These are phyloP conservation scores for Teunomyces atbi DNA, from an alignment of 805 yeast genomes.

Conservation along the genomic window DNA sequence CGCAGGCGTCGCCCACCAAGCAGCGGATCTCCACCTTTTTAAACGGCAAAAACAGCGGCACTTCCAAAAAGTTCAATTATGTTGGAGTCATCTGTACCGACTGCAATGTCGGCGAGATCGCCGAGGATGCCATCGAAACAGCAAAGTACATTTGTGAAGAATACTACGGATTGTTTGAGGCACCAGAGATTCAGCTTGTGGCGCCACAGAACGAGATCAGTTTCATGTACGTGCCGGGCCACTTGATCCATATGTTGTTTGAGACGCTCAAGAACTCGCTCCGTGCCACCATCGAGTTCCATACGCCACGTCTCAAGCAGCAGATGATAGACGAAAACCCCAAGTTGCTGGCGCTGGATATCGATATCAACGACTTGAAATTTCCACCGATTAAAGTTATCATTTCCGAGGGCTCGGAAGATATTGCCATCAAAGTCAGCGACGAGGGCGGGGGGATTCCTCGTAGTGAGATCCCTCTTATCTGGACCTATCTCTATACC, in stretches of 20 bases:
- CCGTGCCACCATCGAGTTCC: constrained; percentile 85
- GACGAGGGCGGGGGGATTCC: constrained; percentile 97
- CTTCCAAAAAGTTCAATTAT: constrained; percentile 48
- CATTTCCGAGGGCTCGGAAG: constrained; percentile 86
- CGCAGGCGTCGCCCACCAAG: constrained; percentile 48
- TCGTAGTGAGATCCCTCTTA: constrained; percentile 74
- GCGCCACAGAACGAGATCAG: constrained; percentile 69
- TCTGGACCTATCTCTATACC: constrained; percentile 90
- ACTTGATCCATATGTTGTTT: constrained; percentile 84
- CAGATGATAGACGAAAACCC: constrained; percentile 43
- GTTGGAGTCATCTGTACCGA: constrained; percentile 88
- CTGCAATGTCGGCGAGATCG: constrained; percentile 79
- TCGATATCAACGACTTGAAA: constrained; percentile 58
- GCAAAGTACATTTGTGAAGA: constrained; percentile 90
- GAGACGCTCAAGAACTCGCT: constrained; percentile 85
- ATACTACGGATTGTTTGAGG: constrained; percentile 81
- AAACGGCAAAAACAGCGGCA: constrained; percentile 24
- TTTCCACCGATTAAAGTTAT: constrained; percentile 86
- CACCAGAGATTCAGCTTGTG: constrained; percentile 77
- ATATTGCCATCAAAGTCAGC: constrained; percentile 83
- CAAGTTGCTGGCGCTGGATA: constrained; percentile 31
- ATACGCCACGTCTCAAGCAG: constrained; percentile 49
- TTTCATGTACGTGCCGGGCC: constrained; percentile 93
- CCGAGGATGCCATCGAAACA: constrained; percentile 85
- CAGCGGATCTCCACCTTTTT: constrained; percentile 35